Evolutionary conservation across 129 eudicot genomes (phyloP), one percentile per base, ranked within the genome.

Genomic region (Lonicera japonica): DNA sequence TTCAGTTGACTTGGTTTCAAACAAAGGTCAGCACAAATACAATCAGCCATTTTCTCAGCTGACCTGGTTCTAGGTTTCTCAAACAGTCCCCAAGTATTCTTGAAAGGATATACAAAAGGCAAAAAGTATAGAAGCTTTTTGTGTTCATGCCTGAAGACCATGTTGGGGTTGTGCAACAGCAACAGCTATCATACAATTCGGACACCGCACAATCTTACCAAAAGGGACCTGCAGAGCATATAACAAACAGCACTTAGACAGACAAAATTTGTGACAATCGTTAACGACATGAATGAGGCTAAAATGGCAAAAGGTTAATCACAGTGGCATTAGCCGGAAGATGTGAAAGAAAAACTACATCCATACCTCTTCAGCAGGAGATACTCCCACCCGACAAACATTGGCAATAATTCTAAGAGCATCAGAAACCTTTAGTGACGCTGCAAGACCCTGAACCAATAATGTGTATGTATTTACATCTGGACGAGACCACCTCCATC

Each of bases 401-500:
- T 61, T 73, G 36, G 75, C 75, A 61, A 94, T 74, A 55, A 94
- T 75, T 67, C 64, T 78, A 61, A 94, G 83, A 46, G 99, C 95
- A 80, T 94, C 96, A 19, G 87, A 85, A 60, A 94, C 95, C 78
- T 95, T 81, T 64, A 94, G 72, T 21, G 92, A 80, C 43, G 92
- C 85, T 57, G 96, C 95, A 46, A 94, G 96, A 52, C 95, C 87
- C 56, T 70, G 79, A 43, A 85, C 77, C 58, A 94, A 72, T 47
- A 84, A 40, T 21, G 95, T 83, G 60, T 83, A 85, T 16, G 80
- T 81, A 64, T 77, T 69, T 56, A 83, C 89, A 79, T 94, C 95
- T 23, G 99, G 99, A 77, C 96, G 85, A 29, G 96, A 79, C 99
- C 99, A 94, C 74, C 54, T 85, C 96, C 96, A 94, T 70, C 86